phyloP scores from a whole-genome alignment of 1,139 yeast species.

The Suhomyces anneliseae region DNA sequence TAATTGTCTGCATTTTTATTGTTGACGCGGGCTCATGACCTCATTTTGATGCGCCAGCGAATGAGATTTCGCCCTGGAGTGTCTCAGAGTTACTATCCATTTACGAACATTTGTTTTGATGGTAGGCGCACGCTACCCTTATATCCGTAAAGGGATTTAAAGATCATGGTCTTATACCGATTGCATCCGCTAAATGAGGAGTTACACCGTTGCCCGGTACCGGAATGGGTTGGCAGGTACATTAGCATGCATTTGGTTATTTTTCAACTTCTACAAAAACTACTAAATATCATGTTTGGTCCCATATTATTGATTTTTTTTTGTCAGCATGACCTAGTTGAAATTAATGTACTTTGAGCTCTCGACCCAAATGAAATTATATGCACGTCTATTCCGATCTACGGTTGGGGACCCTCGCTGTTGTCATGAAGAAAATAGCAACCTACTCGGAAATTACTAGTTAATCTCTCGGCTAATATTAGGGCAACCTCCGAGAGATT shows the following conservation, averaged over 20 bases:
- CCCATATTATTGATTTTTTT: no score
- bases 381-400: not conserved
- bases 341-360: not conserved
- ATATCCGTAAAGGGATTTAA: not conserved
- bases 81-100: constrained; percentile 11
- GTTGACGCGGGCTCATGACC: not conserved
- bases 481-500: no score
- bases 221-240: no score
- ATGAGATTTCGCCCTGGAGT: not conserved
- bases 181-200: no score
- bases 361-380: not conserved
- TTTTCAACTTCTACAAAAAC: no score
- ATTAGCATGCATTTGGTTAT: no score
- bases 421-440: not conserved
- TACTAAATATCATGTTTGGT: no score
- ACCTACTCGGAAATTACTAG: not conserved
- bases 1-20: constrained; percentile 3
- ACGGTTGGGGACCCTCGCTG: not conserved
- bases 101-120: constrained; percentile 4
- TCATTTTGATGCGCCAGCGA: no score
- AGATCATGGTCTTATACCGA: no score
- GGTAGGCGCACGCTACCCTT: not conserved
- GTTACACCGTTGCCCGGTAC: no score
- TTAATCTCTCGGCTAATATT: not conserved
- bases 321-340: not conserved